Evolutionary conservation across 1,284 basidiomycete genomes (phyloP).

Genomic region (Sphaerobolus stellatus): DNA sequence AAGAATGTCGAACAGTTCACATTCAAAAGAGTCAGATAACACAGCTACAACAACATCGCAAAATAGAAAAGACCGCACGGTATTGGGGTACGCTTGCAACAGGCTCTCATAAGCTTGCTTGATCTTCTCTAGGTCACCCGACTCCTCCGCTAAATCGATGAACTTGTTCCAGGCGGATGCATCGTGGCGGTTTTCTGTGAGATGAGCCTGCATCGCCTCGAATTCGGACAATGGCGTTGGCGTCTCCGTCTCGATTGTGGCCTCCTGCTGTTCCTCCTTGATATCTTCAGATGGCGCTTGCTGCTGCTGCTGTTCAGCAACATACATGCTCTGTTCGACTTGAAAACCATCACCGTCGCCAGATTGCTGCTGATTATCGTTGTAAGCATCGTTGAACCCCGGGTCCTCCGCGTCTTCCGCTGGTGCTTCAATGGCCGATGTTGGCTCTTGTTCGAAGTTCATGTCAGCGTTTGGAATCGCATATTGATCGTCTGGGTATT

Average conservation of each 20-base stretch:
- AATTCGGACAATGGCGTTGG: slow-evolving; percentile 43
- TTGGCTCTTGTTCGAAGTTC: slow-evolving; percentile 1
- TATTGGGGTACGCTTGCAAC: slow-evolving; percentile 76
- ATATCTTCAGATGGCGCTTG: neutral
- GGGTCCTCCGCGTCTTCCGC: slow-evolving; percentile 8
- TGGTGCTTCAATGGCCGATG: slow-evolving; percentile 4
- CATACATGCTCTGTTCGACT: neutral
- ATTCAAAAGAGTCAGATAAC: slow-evolving; percentile 12
- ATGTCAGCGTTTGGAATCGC: neutral
- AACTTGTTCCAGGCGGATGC: slow-evolving; percentile 69
- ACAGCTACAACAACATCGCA: slow-evolving; percentile 16
- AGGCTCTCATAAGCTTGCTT: slow-evolving; percentile 72
- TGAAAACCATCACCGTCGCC: neutral
- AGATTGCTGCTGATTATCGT: neutral
- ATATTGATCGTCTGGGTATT: slow-evolving; percentile 5
- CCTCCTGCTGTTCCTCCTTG: neutral
- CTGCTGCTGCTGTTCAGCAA: neutral
- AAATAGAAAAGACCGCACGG: slow-evolving; percentile 45
- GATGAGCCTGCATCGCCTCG: slow-evolving; percentile 44
- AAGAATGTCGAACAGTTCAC: slow-evolving; percentile 18
- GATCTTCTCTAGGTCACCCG: slow-evolving; percentile 66
- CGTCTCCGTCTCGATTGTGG: neutral
- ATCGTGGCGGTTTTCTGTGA: slow-evolving; percentile 57
- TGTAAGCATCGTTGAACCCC: slow-evolving; percentile 2
- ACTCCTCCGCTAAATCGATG: slow-evolving; percentile 63